phyloP scores from a whole-genome alignment of 768 basidiomycete species.

The Collybiopsis luxurians region DNA sequence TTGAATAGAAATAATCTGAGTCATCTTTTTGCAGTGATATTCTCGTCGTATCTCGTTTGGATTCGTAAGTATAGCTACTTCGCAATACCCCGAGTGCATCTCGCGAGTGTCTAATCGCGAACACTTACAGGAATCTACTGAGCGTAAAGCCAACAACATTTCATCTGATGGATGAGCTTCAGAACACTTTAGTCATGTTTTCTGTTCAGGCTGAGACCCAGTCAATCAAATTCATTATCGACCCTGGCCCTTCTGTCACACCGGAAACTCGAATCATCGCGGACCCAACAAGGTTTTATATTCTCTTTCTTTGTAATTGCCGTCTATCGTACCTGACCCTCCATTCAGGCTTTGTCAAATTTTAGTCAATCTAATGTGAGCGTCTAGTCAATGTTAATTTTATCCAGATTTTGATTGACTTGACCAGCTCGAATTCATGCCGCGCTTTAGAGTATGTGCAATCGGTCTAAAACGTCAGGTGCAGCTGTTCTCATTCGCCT shows the following conservation, averaged over 20 bases:
- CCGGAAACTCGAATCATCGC: neutral
- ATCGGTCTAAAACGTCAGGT: neutral
- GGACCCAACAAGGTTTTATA: neutral
- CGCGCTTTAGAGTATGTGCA: conserved; percentile 3
- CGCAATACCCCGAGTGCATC: neutral
- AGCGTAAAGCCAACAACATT: neutral
- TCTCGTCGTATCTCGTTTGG: conserved; percentile 6
- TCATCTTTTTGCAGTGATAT: conserved; percentile 6
- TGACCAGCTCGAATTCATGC: conserved; percentile 9
- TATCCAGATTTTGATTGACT: neutral
- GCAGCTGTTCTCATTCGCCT: neutral
- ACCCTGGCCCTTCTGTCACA: neutral
- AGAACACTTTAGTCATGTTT: conserved; percentile 6
- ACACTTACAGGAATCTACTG: conserved; percentile 7
- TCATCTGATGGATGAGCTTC: conserved; percentile 4
- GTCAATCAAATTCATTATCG: neutral
- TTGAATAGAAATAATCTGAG: too few relatives aligned
- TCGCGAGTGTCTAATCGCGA: too few relatives aligned
- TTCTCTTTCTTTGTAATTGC: too few relatives aligned
- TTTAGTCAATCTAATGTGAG: conserved; percentile 9
- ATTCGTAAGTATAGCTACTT: neutral
- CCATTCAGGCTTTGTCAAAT: conserved; percentile 3
- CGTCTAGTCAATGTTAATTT: neutral
- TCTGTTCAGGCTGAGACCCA: conserved; percentile 2
- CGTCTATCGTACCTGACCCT: too few relatives aligned